Conservation (phyloP, 2,329 filamentous ascomycete species). For the Aureobasidium lini region DNA sequence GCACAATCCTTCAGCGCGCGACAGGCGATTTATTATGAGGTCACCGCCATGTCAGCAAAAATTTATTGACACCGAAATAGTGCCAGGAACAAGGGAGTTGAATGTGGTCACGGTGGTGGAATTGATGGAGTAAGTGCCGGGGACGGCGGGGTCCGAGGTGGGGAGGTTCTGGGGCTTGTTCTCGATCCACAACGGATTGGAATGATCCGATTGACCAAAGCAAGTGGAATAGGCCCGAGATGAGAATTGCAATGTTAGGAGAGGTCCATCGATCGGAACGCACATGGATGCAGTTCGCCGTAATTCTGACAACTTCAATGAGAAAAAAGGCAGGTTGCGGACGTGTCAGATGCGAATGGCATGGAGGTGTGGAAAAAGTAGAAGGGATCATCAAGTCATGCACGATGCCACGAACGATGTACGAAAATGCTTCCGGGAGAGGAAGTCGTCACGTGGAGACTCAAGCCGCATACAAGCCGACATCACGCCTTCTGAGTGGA, state of each 20-base stretch:
- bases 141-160: neutral
- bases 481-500: neutral
- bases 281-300: slow-evolving; percentile 6
- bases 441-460: neutral
- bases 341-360: neutral
- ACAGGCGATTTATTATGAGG: neutral
- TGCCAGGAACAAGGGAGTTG: neutral
- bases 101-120: neutral
- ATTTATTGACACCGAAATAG: neutral
- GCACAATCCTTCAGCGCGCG: neutral
- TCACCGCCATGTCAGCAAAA: neutral
- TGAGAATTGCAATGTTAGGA: neutral
- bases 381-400: slow-evolving; percentile 1
- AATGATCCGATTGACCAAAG: neutral
- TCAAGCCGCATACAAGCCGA: neutral
- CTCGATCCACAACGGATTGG: neutral
- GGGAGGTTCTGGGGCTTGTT: neutral
- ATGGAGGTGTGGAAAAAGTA: neutral
- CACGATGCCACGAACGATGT: neutral
- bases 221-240: slow-evolving; percentile 5
- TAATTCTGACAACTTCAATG: neutral
- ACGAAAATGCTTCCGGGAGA: neutral
- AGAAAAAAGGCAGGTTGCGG: neutral
- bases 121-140: slow-evolving; percentile 9
- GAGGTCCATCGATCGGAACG: neutral